Percentiles rank a stretch among this genome's conserved stretches.
Evolutionary conservation across 2,329 filamentous ascomycete genomes (phyloP).

Genomic region (Sporothrix euskadiensis): DNA sequence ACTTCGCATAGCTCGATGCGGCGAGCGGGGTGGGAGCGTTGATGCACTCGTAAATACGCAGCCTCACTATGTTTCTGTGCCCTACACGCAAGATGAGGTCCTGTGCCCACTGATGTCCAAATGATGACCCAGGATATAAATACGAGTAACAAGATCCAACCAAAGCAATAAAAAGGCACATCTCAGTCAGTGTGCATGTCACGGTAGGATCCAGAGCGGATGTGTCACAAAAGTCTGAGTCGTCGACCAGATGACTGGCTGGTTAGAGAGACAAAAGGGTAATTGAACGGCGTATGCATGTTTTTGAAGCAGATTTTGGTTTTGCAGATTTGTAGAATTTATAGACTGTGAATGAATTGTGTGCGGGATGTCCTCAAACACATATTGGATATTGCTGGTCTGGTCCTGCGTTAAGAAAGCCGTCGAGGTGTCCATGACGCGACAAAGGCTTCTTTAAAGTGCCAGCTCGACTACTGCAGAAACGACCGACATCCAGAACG

Average conservation of each 20-base stretch:
- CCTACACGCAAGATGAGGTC: neutral
- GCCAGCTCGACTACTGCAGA: neutral
- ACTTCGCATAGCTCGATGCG: too few species aligned
- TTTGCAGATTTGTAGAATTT: neutral
- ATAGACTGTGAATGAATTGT: neutral
- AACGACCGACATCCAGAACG: neutral
- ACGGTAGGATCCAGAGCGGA: slow-evolving; percentile 22
- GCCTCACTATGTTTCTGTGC: neutral
- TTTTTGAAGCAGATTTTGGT: neutral
- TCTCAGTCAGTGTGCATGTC: neutral
- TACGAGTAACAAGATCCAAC: neutral
- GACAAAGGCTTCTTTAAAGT: neutral
- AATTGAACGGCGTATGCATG: neutral
- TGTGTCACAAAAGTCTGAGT: slow-evolving; percentile 23
- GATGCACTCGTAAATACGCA: neutral
- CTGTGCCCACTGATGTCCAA: neutral
- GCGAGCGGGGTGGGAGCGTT: too few species aligned
- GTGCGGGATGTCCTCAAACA: neutral
- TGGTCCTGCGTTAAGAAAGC: too few species aligned
- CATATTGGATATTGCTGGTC: too few species aligned
- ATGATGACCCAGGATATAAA: neutral
- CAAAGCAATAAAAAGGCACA: neutral
- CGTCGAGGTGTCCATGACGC: neutral
- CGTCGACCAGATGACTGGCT: slow-evolving; percentile 17
- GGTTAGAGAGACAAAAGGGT: neutral